phyloP scores from a whole-genome alignment of 164 flowering plant genomes.

The Magnolia changhungtana region DNA sequence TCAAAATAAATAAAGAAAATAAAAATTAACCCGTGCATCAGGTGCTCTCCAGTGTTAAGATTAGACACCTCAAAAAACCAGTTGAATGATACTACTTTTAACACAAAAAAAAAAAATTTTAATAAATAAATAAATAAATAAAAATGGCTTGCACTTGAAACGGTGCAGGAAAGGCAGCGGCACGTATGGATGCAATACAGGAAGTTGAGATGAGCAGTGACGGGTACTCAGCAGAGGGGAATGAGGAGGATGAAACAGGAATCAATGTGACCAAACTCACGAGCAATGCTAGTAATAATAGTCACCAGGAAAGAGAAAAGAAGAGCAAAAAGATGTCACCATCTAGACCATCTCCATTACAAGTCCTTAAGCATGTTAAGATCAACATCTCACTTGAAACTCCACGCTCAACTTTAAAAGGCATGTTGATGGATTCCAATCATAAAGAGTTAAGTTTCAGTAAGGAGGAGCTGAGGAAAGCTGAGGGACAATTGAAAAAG shows the following conservation, averaged over 20 bases:
- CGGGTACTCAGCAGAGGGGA: neutral
- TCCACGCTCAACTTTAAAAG: constrained; percentile 50
- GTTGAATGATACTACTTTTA: too few relatives aligned
- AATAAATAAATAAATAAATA: too few relatives aligned
- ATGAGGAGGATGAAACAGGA: neutral
- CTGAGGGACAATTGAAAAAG: constrained; percentile 40
- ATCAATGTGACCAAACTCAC: neutral
- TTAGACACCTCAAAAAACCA: too few relatives aligned
- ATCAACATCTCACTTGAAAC: constrained; percentile 51
- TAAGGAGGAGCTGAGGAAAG: constrained; percentile 49
- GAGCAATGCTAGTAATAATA: neutral
- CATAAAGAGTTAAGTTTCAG: constrained; percentile 32
- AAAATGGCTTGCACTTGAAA: too few relatives aligned
- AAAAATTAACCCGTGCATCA: too few relatives aligned
- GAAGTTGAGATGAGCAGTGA: constrained; percentile 47
- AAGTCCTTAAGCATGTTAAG: constrained; percentile 51
- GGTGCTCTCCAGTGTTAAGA: too few relatives aligned
- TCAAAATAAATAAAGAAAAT: too few relatives aligned
- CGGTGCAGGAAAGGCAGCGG: constrained; percentile 19
- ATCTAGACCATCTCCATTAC: constrained; percentile 29
- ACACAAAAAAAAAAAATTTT: too few relatives aligned
- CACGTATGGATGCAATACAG: constrained; percentile 46
- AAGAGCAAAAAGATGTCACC: neutral
- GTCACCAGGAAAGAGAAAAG: neutral
- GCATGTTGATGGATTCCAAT: constrained; percentile 30